Conservation (phyloP, 768 basidiomycete species). For the Strobilomyces dryophilus region DNA sequence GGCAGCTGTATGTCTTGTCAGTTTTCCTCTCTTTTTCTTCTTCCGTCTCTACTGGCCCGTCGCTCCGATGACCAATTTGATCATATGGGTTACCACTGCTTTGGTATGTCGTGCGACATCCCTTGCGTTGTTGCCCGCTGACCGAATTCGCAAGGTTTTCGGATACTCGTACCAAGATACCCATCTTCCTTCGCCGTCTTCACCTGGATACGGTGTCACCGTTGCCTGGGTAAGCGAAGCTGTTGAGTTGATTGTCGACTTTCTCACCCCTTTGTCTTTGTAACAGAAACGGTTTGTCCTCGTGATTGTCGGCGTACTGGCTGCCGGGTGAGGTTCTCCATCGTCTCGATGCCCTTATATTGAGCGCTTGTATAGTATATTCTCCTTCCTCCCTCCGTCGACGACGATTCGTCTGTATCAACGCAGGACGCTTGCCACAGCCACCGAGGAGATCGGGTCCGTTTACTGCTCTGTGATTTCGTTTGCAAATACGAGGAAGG, state of each 20-base stretch:
- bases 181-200: constrained; percentile 42
- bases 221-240: constrained; percentile 60
- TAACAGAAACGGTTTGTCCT: constrained; percentile 60
- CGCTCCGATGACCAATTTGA: constrained; percentile 63
- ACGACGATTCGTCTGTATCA: constrained; percentile 74
- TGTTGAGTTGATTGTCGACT: background rate
- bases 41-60: constrained; percentile 70
- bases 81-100: constrained; percentile 59
- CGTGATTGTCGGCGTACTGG: constrained; percentile 66
- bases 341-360: background rate
- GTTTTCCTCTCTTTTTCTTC: constrained; percentile 70
- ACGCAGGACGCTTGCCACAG: constrained; percentile 64
- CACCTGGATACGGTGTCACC: constrained; percentile 54
- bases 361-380: constrained; percentile 39
- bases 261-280: background rate
- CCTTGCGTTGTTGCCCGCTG: background rate
- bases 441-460: constrained; percentile 60
- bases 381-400: constrained; percentile 65
- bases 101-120: constrained; percentile 41
- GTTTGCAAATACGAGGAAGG: constrained; percentile 54
- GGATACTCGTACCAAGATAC: constrained; percentile 72
- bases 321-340: constrained; percentile 60
- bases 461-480: constrained; percentile 77
- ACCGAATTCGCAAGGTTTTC: constrained; percentile 42
- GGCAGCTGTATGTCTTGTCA: constrained; percentile 61